These are phyloP conservation scores for Entophlyctis luteolus DNA, from an alignment of 192 early-diverging fungal species.

Conservation along the genomic window DNA sequence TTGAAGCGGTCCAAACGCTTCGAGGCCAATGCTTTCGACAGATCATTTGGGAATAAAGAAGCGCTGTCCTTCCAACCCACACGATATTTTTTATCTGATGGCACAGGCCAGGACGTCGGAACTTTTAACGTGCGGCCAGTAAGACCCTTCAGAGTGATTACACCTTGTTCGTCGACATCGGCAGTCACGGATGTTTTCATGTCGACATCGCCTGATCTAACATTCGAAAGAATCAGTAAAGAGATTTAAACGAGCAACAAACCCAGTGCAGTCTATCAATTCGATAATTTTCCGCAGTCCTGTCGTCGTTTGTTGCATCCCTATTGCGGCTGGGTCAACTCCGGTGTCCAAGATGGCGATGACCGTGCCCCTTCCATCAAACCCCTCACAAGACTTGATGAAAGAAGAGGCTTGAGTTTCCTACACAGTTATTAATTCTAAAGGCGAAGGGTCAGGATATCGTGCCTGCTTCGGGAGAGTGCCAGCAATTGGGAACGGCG, in stretches of 20 bases:
- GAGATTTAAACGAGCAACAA: conserved; percentile 26
- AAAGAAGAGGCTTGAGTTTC: conserved; percentile 84
- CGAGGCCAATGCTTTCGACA: conserved; percentile 20
- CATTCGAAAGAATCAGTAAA: background rate
- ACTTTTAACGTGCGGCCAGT: conserved; percentile 74
- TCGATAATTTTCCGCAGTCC: conserved; percentile 89
- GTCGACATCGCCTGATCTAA: conserved; percentile 46
- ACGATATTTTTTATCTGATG: conserved; percentile 71
- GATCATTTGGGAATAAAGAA: conserved; percentile 67
- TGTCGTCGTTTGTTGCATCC: conserved; percentile 78
- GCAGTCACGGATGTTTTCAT: conserved; percentile 59
- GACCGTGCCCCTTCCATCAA: conserved; percentile 84
- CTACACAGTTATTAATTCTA: too few relatives aligned
- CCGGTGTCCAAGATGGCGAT: conserved; percentile 90
- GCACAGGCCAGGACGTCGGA: conserved; percentile 30
- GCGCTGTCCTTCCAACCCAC: conserved; percentile 75
- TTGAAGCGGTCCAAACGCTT: background rate
- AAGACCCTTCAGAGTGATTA: conserved; percentile 56
- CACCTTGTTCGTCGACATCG: conserved; percentile 33
- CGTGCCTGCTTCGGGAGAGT: background rate
- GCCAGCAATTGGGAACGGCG: background rate
- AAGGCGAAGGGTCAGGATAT: too few relatives aligned
- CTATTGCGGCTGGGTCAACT: conserved; percentile 87
- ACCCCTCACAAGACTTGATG: conserved; percentile 74
- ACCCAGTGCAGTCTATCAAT: conserved; percentile 92